Conservation (phyloP, 345 rosid genomes). For the Ceriops tagal region DNA sequence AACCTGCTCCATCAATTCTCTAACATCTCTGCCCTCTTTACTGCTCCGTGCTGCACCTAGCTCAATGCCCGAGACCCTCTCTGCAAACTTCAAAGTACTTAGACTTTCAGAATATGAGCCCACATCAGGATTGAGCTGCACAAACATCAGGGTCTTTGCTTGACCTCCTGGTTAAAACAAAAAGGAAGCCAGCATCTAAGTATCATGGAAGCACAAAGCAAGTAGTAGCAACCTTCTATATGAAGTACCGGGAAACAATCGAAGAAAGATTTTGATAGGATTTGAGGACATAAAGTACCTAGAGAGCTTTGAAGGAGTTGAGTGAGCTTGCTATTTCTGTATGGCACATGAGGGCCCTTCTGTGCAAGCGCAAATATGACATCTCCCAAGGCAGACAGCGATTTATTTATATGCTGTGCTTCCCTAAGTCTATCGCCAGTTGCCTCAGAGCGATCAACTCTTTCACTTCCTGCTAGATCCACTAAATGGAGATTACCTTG, state of each 20-base stretch:
- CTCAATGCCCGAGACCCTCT: slow-evolving; percentile 93
- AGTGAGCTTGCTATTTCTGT: slow-evolving; percentile 97
- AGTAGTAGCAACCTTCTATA: background rate
- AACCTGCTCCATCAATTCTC: slow-evolving; percentile 90
- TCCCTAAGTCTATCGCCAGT: slow-evolving; percentile 83
- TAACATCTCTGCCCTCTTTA: slow-evolving; percentile 79
- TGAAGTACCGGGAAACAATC: background rate
- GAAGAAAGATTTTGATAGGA: background rate
- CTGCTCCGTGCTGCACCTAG: slow-evolving; percentile 86
- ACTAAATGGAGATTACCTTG: slow-evolving; percentile 86
- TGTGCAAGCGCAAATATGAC: slow-evolving; percentile 87
- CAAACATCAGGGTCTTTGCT: slow-evolving; percentile 95
- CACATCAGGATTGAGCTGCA: slow-evolving; percentile 89
- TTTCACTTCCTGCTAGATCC: slow-evolving; percentile 98
- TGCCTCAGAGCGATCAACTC: slow-evolving; percentile 91
- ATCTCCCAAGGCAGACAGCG: slow-evolving; percentile 89
- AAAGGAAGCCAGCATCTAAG: slow-evolving; percentile 6
- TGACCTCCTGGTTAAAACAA: slow-evolving; percentile 60
- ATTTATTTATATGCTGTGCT: slow-evolving; percentile 97
- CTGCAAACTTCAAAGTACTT: slow-evolving; percentile 95
- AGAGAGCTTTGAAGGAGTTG: slow-evolving; percentile 86
- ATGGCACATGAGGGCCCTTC: slow-evolving; percentile 83
- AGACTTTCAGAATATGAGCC: slow-evolving; percentile 67
- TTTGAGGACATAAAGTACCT: slow-evolving; percentile 33
- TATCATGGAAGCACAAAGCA: background rate